Base-by-base conservation (phyloP, 2,329 filamentous ascomycete genomes). In the Colletotrichum sp. region DNA sequence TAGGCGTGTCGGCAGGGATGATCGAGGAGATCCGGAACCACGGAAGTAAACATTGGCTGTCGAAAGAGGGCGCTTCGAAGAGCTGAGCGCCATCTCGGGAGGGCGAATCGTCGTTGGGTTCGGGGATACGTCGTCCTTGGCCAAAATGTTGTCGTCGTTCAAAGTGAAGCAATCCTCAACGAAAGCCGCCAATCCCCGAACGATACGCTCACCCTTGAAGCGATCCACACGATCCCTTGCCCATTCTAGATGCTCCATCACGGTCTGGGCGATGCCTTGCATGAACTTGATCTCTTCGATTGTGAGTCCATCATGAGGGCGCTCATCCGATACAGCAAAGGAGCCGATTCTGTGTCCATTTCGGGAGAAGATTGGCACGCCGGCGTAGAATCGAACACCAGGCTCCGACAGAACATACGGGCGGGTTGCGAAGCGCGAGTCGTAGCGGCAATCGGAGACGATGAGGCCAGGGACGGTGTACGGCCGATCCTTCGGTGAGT, bases 201-300 rank as follows among this genome's bases (percentile, higher is more conserved):
- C 89, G 83, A 89, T 92, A 79, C 86, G 88, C 77, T 87, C 90
- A 55, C 86, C 89, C 78, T 86, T 87, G 79, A 85, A 88, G 78
- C 88, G 89, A 78, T 88, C 90, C 71, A 86, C 89, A 69, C 84
- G 88, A 76, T 85, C 87, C 77, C 87, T 86, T 60, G 85, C 90
- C 85, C 86, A 89, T 82, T 92, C 91, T 10, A 94, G 81, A 73
- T 93, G 92, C 48, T 92, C 88, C 84, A 92, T 91, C 6, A 92
- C 86, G 6, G 91, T 89, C 21, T 84, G 84, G 1, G 89, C 85
- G 82, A 93, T 86, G 55, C 91, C 91, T 59, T 89, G 86, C 81
- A 94, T 84, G 65, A 91, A 92, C 26, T 87, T 84, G 3, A 89
- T 77, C 66, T 92, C 88, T 10, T 85, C 85, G 0, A 84, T 79